Base-by-base conservation (phyloP, 192 early-diverging fungal species). In the Coemansia sp. region DNA sequence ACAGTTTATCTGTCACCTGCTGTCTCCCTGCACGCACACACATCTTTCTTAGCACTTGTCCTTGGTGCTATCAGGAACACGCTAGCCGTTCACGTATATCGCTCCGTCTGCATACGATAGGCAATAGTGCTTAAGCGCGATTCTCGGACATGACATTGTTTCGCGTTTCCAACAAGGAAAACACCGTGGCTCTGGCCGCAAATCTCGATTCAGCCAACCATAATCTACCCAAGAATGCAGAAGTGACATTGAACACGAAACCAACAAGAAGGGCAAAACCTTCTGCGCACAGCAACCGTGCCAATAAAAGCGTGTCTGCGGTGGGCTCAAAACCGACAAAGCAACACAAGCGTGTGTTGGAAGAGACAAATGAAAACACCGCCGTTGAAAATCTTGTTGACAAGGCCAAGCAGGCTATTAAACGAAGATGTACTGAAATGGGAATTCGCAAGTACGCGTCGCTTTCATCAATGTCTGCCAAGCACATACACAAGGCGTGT, bases 391-490 rank as follows among this genome's bases (percentile, higher is more conserved):
- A 56, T 52, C 32, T 81, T 54, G 73, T 76, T 10, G 67, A 58
- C 42, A 69, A 69, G 67, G 73, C 78, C 22, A 81, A 81, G 61
- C 36, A 41, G 22, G 78, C 78, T 4, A 81, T 81, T 19, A 75
- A 73, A 43, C 78, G 78, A 42, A 51, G 73, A 49, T 81, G 78
- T 40, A 52, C 78, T 0, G 78, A 81, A 61, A 68, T 81, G 58
- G 78, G 78, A 13, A 75, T 81, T 48, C 69, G 73, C 60, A 72
- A 72, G 43, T 67, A 72, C 65, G 52, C 73, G 69, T 75, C 73
- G 42, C 48, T 68, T 8, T 66, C 62, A 21, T 71, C 73, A 5
- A 78, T 78, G 71, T 41, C 70, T 12, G 55, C 67, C 62, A 73
- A 51, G 12, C 71, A 72, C 54, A 41, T 54, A 41, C 59, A 22